phyloP scores from a whole-genome alignment of 2,329 filamentous ascomycete genomes.

The Fusarium tanahbumbuense region DNA sequence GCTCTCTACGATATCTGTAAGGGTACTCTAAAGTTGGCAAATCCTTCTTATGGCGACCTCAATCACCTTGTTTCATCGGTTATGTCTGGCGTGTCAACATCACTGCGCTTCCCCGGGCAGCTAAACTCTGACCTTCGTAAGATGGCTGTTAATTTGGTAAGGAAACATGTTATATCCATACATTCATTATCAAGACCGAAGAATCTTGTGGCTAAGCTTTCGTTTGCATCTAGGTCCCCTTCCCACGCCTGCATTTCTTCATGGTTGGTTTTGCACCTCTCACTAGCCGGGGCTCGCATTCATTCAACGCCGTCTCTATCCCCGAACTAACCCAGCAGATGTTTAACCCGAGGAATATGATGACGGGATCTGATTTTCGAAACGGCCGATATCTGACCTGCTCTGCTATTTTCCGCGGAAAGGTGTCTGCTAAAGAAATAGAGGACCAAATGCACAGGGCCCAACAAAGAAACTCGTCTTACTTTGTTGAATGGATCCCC shows the following conservation, averaged over 20 bases:
- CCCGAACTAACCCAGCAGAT: slow-evolving; percentile 99
- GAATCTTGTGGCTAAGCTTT: not conserved
- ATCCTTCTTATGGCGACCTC: slow-evolving; percentile 94
- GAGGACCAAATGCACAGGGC: slow-evolving; percentile 99
- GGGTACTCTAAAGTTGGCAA: slow-evolving; percentile 91
- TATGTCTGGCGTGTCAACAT: slow-evolving; percentile 99
- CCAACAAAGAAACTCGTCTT: slow-evolving; percentile 93
- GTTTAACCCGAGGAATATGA: slow-evolving; percentile 99
- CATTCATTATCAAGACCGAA: not conserved
- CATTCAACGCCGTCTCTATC: slow-evolving; percentile 72
- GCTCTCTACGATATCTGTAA: slow-evolving; percentile 99
- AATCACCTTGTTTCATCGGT: slow-evolving; percentile 99
- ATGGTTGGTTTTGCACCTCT: slow-evolving; percentile 71
- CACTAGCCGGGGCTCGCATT: slow-evolving; percentile 79
- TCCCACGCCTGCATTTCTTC: slow-evolving; percentile 99
- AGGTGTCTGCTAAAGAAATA: slow-evolving; percentile 99
- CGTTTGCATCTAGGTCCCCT: slow-evolving; percentile 67
- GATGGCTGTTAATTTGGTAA: slow-evolving; percentile 98
- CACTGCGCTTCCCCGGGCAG: slow-evolving; percentile 98
- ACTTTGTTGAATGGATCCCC: slow-evolving; percentile 86
- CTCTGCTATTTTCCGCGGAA: slow-evolving; percentile 99
- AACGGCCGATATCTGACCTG: slow-evolving; percentile 99
- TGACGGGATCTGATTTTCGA: slow-evolving; percentile 99
- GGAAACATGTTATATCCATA: not conserved
- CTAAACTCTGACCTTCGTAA: slow-evolving; percentile 99